Evolutionary conservation across 352 stramenopile genomes (phyloP).

Genomic region (Thalassiosira hispida): DNA sequence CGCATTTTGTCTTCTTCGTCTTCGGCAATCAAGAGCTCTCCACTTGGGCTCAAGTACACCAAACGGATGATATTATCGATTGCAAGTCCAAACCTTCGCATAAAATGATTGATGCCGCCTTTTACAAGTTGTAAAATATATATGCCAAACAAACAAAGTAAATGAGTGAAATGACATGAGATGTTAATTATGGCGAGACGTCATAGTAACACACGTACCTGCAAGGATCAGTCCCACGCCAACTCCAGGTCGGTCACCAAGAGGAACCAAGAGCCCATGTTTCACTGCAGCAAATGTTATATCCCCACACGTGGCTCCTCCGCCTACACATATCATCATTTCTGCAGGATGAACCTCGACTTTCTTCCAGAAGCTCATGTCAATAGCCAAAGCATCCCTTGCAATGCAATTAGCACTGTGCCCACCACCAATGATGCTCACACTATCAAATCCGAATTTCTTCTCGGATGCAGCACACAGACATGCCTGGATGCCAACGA

Average conservation of each 20-base stretch:
- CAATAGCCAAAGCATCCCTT: slow-evolving; percentile 11
- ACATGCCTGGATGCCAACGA: slow-evolving; percentile 28
- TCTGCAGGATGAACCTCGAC: slow-evolving; percentile 7
- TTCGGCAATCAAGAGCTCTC: slow-evolving; percentile 7
- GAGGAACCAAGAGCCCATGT: slow-evolving; percentile 13
- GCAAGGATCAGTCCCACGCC: slow-evolving; percentile 13
- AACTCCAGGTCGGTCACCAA: slow-evolving; percentile 28
- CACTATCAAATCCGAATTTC: slow-evolving; percentile 12
- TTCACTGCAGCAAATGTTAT: slow-evolving; percentile 8
- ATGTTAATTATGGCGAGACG: neutral
- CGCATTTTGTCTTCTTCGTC: slow-evolving; percentile 15
- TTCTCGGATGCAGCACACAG: slow-evolving; percentile 17
- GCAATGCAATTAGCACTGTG: slow-evolving; percentile 22
- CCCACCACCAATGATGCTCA: slow-evolving; percentile 24
- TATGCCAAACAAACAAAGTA: neutral
- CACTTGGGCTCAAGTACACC: slow-evolving; percentile 11
- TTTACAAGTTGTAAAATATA: too few species aligned
- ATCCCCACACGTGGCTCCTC: slow-evolving; percentile 9
- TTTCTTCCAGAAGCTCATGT: slow-evolving; percentile 23
- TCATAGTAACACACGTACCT: neutral
- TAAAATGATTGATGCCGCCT: slow-evolving; percentile 37
- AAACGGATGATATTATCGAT: slow-evolving; percentile 27
- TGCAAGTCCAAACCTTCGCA: slow-evolving; percentile 26
- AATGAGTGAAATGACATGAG: neutral
- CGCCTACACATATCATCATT: slow-evolving; percentile 18